These are phyloP conservation scores for Fomitiporia mediterranea DNA, from an alignment of 1,284 basidiomycete genomes.

Conservation along the genomic window DNA sequence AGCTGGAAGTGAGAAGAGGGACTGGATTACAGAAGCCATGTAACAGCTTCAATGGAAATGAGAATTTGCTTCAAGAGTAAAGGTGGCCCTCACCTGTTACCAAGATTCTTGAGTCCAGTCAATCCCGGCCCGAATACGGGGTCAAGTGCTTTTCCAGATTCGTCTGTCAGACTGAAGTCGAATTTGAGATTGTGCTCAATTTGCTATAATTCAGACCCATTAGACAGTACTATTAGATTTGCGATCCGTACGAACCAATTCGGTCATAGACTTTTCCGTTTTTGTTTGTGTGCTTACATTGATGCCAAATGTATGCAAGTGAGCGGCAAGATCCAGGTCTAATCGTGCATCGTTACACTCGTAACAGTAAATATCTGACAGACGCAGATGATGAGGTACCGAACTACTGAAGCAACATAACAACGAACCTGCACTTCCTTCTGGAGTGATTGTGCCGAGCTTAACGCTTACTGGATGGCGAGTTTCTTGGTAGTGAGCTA, in stretches of 20 bases:
- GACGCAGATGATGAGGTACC: neutral
- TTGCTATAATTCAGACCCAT: constrained; percentile 52
- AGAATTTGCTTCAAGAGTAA: neutral
- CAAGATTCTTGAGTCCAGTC: constrained; percentile 90
- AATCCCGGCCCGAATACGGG: constrained; percentile 87
- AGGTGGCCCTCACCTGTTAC: constrained; percentile 65
- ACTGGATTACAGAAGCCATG: constrained; percentile 92
- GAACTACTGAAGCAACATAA: neutral
- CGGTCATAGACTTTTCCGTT: constrained; percentile 97
- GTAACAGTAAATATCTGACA: constrained; percentile 90
- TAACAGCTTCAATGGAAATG: constrained; percentile 67
- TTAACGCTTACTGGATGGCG: constrained; percentile 88
- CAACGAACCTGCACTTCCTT: constrained; percentile 77
- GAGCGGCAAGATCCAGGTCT: constrained; percentile 74
- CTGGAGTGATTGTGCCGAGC: constrained; percentile 94
- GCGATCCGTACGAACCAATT: constrained; percentile 57
- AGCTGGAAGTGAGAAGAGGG: constrained; percentile 74
- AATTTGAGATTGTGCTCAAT: constrained; percentile 95
- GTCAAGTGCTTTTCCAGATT: constrained; percentile 83
- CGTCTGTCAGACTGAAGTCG: constrained; percentile 91
- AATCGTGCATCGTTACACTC: constrained; percentile 83
- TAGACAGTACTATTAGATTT: neutral
- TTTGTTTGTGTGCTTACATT: constrained; percentile 81
- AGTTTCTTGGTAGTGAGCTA: constrained; percentile 76
- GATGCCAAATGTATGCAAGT: constrained; percentile 85